Evolutionary conservation across 1,139 yeast genomes (phyloP).

Genomic region (Geotrichum australiense): DNA sequence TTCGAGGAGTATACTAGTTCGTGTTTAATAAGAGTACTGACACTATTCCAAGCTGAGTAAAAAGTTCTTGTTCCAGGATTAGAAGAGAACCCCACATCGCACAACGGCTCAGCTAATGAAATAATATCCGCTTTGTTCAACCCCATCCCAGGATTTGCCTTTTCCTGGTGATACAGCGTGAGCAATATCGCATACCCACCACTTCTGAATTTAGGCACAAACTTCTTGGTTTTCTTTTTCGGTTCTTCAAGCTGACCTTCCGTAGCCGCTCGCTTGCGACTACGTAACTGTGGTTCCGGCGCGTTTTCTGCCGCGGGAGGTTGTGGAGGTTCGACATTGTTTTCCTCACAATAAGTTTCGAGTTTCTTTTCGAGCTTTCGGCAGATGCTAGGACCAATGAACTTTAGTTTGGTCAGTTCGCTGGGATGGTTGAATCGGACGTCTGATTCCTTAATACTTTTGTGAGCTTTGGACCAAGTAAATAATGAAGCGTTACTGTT

Average conservation of each 20-base stretch:
- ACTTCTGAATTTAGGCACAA: conserved; percentile 70
- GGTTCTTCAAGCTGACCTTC: conserved; percentile 30
- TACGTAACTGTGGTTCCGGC: conserved; percentile 21
- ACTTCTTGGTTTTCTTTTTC: conserved; percentile 32
- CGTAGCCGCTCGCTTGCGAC: conserved; percentile 41
- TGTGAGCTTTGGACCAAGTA: conserved; percentile 46
- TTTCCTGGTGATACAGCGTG: conserved; percentile 52
- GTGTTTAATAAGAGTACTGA: conserved; percentile 55
- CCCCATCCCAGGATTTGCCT: conserved; percentile 38
- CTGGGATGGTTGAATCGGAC: conserved; percentile 44
- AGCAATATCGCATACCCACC: conserved; percentile 84
- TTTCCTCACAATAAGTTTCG: conserved; percentile 42
- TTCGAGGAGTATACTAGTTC: conserved; percentile 56
- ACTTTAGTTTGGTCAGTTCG: conserved; percentile 46
- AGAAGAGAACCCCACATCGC: conserved; percentile 58
- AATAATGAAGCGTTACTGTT: too few relatives aligned
- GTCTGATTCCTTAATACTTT: conserved; percentile 40
- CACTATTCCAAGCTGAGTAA: conserved; percentile 75
- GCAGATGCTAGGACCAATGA: conserved; percentile 59
- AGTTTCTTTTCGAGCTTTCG: conserved; percentile 40
- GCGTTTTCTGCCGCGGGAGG: conserved; percentile 15
- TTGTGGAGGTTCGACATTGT: conserved; percentile 39
- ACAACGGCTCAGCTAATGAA: conserved; percentile 50
- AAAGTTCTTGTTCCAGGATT: conserved; percentile 52
- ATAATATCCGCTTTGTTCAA: conserved; percentile 56